phyloP scores from a whole-genome alignment of 2,329 filamentous ascomycete genomes.

The Metarhizium guizhouense region DNA sequence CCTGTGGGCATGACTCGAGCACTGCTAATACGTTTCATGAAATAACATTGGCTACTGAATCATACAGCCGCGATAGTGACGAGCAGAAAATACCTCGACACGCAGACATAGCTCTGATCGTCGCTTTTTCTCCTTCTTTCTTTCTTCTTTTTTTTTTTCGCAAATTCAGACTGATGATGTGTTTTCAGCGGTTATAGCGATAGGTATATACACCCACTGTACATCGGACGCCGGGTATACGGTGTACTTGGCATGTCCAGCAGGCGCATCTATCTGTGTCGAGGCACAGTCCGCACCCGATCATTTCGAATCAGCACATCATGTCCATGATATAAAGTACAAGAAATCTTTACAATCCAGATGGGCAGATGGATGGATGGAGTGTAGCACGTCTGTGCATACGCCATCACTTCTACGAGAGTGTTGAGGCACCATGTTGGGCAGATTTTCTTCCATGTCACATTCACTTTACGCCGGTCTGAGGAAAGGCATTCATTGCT shows the following conservation, averaged over 20 bases:
- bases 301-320: slow-evolving; percentile 4
- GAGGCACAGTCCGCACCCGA: slow-evolving; percentile 3
- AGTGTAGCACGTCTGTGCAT: no score
- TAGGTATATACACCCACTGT: not conserved
- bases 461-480: no score
- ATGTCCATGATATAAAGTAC: not conserved
- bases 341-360: no score
- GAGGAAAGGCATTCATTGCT: no score
- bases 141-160: no score
- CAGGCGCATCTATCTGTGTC: not conserved
- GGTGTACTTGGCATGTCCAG: not conserved
- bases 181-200: not conserved
- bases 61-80: not conserved
- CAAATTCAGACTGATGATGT: not conserved
- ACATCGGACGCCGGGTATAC: not conserved
- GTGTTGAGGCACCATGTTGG: no score
- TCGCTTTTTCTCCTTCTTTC: not conserved
- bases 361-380: no score
- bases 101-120: not conserved
- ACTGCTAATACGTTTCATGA: not conserved
- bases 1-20: not conserved
- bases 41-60: not conserved
- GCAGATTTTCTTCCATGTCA: no score
- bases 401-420: no score
- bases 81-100: slow-evolving; percentile 1